A percentile compares a stretch with the other conserved stretches of the same genome.
Conservation (phyloP, 257 asterid genomes). For the Pogostemon cablin region DNA sequence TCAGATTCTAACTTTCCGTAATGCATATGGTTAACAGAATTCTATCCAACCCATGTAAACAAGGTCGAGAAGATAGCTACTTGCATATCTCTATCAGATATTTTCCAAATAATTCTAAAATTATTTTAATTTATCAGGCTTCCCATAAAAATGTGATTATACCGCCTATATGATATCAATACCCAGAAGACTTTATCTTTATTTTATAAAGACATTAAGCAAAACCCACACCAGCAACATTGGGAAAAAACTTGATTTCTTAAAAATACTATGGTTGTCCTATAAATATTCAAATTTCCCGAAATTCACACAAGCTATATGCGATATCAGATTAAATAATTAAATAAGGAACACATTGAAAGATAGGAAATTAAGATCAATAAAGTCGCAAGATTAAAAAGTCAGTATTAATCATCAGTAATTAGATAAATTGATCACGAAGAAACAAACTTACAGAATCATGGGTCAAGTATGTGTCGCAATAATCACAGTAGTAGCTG, state of each 20-base stretch:
- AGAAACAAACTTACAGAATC: constrained; percentile 70
- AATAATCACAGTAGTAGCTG: constrained; percentile 95
- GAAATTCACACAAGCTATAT: neutral
- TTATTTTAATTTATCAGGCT: neutral
- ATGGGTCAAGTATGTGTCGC: constrained; percentile 98
- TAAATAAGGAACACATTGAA: neutral
- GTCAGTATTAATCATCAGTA: neutral
- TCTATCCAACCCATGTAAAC: neutral
- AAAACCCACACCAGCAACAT: no score
- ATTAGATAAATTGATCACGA: neutral
- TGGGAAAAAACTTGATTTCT: no score
- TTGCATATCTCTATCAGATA: neutral
- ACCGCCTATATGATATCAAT: neutral
- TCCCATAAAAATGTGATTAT: neutral
- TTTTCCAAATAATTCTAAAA: constrained; percentile 6
- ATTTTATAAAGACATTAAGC: neutral
- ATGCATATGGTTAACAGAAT: neutral
- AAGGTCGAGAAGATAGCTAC: constrained; percentile 6
- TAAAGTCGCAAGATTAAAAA: neutral
- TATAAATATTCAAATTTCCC: neutral
- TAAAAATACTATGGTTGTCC: no score
- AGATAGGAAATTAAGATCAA: neutral
- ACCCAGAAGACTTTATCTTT: neutral
- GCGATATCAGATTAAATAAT: neutral
- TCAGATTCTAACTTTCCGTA: neutral